phyloP scores from a whole-genome alignment of 2,329 filamentous ascomycete genomes.

The Botrytis fragariae region DNA sequence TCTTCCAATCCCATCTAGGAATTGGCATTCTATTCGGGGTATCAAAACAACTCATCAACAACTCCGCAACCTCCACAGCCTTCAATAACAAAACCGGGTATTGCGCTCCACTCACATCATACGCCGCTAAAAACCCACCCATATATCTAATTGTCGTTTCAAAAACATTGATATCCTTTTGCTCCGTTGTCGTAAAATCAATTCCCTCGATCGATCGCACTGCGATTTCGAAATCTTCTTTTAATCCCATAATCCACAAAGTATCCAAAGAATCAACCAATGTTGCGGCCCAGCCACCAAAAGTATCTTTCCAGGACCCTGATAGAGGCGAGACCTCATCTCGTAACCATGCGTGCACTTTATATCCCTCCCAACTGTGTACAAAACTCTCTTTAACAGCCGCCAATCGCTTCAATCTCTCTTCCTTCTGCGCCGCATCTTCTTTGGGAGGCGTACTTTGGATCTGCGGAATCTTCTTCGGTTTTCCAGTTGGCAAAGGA shows the following conservation, averaged over 20 bases:
- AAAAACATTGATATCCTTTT: conserved; percentile 55
- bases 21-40: conserved; percentile 93
- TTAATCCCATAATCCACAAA: conserved; percentile 81
- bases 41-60: conserved; percentile 71
- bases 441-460: conserved; percentile 32
- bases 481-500: conserved; percentile 32
- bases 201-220: conserved; percentile 67
- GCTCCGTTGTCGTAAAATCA: conserved; percentile 69
- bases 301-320: conserved; percentile 69
- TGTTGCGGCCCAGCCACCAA: conserved; percentile 89
- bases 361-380: conserved; percentile 76
- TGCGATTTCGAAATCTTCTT: conserved; percentile 75
- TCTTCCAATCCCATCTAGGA: conserved; percentile 45
- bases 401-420: conserved; percentile 29
- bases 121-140: conserved; percentile 80
- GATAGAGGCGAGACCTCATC: conserved; percentile 80
- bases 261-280: conserved; percentile 81
- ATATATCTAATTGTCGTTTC: conserved; percentile 91
- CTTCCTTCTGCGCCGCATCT: conserved; percentile 26
- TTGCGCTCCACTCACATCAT: conserved; percentile 73
- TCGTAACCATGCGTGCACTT: conserved; percentile 73
- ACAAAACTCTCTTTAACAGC: conserved; percentile 36
- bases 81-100: conserved; percentile 68
- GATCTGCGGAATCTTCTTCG: conserved; percentile 33
- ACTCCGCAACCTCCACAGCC: conserved; percentile 67